These are phyloP conservation scores for Lichenothelia convexa DNA, from an alignment of 495 filamentous ascomycete species.

Conservation along the genomic window DNA sequence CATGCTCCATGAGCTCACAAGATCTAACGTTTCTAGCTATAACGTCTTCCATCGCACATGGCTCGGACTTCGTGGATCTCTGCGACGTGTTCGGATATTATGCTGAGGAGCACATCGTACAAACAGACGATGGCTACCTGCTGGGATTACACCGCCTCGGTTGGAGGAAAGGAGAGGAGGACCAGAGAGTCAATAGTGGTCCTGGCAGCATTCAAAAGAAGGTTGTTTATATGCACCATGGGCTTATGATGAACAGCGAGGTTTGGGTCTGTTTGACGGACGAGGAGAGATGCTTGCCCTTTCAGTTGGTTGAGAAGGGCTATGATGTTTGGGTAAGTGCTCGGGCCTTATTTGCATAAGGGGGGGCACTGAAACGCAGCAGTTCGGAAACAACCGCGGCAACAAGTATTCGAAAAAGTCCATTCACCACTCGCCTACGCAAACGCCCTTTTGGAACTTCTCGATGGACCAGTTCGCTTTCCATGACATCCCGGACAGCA, in stretches of 20 bases:
- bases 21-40: constrained; percentile 20
- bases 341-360: background rate
- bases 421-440: constrained; percentile 48
- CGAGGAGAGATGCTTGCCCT: constrained; percentile 66
- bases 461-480: constrained; percentile 97
- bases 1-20: constrained; percentile 7
- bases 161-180: constrained; percentile 64
- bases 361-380: background rate
- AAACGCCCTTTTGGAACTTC: constrained; percentile 82
- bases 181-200: constrained; percentile 51
- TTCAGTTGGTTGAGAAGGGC: constrained; percentile 73
- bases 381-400: constrained; percentile 89
- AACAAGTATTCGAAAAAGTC: constrained; percentile 99
- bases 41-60: constrained; percentile 34
- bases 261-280: constrained; percentile 94
- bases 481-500: constrained; percentile 88
- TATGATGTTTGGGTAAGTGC: constrained; percentile 84
- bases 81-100: constrained; percentile 78
- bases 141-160: constrained; percentile 77
- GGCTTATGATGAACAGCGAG: constrained; percentile 95
- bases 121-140: constrained; percentile 85
- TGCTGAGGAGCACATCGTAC: constrained; percentile 88
- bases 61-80: constrained; percentile 81
- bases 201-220: constrained; percentile 55
- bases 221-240: constrained; percentile 90